Conservation (phyloP, 2,329 filamentous ascomycete species). For the Xylariaceae sp. region DNA sequence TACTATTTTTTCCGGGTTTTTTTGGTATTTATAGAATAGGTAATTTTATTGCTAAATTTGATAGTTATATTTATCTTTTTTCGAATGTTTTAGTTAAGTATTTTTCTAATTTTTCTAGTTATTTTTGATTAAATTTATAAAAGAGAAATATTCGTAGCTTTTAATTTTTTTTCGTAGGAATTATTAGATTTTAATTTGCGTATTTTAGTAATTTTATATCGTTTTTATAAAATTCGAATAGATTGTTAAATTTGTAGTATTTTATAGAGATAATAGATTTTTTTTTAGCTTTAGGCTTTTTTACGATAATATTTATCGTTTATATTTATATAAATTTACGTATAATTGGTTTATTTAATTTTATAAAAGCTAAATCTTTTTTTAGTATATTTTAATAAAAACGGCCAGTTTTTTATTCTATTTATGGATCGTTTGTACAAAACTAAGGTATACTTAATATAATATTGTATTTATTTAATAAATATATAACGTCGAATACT, state of each 20-base stretch:
- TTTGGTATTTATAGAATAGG: neutral
- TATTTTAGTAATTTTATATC: neutral
- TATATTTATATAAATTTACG: neutral
- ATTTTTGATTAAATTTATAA: no score
- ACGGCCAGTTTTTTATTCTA: no score
- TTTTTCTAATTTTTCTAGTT: neutral
- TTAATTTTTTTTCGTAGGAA: neutral
- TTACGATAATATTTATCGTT: neutral
- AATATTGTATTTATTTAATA: conserved; percentile 1
- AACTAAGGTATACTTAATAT: neutral
- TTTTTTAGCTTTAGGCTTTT: neutral
- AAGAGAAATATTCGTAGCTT: neutral
- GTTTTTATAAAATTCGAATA: neutral
- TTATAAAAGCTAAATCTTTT: neutral
- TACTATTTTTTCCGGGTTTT: neutral
- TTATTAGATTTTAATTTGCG: neutral
- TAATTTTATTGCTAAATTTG: neutral
- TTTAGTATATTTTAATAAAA: conserved; percentile 1
- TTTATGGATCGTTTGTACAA: no score
- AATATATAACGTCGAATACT: neutral
- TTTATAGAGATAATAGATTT: neutral
- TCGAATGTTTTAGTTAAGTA: neutral
- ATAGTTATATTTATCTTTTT: neutral
- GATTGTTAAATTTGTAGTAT: neutral
- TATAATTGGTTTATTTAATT: neutral